phyloP scores from a whole-genome alignment of 148 eudicot species.

The Mesembryanthemum crystallinum region DNA sequence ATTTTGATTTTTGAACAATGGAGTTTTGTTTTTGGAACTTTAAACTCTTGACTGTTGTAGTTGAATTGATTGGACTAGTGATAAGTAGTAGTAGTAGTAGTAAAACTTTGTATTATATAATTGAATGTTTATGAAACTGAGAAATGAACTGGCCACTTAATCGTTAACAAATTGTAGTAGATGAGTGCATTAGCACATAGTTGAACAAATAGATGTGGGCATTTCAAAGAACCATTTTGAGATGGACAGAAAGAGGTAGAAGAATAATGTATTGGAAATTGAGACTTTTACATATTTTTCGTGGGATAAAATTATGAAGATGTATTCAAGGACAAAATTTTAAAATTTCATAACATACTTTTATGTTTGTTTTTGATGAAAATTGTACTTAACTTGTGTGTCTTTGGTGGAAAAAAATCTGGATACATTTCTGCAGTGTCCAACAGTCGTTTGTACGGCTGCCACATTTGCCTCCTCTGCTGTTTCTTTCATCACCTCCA shows the following conservation, averaged over 20 bases:
- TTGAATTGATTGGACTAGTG: neutral
- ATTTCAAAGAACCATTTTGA: neutral
- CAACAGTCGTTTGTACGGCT: neutral
- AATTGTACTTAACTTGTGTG: neutral
- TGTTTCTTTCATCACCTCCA: neutral
- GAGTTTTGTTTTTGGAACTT: neutral
- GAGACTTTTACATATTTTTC: neutral
- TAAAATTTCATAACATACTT: neutral
- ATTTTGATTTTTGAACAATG: no score
- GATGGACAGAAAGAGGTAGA: neutral
- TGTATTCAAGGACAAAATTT: neutral
- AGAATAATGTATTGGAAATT: neutral
- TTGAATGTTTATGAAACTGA: neutral
- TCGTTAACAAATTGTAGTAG: neutral
- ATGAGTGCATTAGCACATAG: neutral
- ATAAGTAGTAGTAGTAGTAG: neutral
- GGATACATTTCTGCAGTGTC: conserved; percentile 3
- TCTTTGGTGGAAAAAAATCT: neutral
- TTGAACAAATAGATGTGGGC: neutral
- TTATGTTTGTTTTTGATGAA: neutral
- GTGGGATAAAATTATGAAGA: neutral
- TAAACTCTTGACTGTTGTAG: neutral
- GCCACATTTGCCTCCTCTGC: neutral
- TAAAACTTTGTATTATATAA: no score
- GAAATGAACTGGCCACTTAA: no score